Base-by-base conservation (phyloP, 306 rosid species). In the Trifolium pratense region DNA sequence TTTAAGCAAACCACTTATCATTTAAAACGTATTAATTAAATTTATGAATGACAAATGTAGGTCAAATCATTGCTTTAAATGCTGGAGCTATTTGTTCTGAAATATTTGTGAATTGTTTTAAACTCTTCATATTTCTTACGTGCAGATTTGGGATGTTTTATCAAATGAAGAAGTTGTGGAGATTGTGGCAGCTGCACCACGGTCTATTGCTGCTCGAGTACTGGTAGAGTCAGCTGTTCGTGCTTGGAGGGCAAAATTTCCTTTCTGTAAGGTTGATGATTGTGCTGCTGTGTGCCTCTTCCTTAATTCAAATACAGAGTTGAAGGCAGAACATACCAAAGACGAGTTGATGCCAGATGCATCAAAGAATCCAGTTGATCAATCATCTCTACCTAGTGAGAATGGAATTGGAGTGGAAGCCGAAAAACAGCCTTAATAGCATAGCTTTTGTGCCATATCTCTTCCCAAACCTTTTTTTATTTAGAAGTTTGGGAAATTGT, bases 241-340 rank as follows among this genome's bases (percentile, higher is more conserved):
- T 68, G 84, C 88, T 14, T 92, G 98, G 97, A 88, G 73, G 81
- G 62, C 77, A 14, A 92, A 90, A 76, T 87, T 12, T 73, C 91
- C 96, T 2, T 52, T 55, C 48, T 73, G 87, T n/a, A 92, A 92
- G 85, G 73, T 86, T 55, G 97, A 92, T 83, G 98, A 92, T 80
- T 92, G 98, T 77, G 95, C 97, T 14, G 97, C 75, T 36, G 97
- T 92, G 60, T 92, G 97, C 84, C 92, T 92, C 74, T 92, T 86
- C 79, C 83, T 92, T 52, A 72, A 78, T 81, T 65, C 89, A 7
- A 56, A 58, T 75, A 62, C 86, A 42, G 74, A 62, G 61, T n/a
- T 17, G 5, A 53, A 75, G 76, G 67, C 74, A 2, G 75, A 61
- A 18, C 66, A 62, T 65, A 15, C 66, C 74, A 4, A 26, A 13